phyloP scores from a whole-genome alignment of 2,329 filamentous ascomycete genomes.

The Thelonectria olida region DNA sequence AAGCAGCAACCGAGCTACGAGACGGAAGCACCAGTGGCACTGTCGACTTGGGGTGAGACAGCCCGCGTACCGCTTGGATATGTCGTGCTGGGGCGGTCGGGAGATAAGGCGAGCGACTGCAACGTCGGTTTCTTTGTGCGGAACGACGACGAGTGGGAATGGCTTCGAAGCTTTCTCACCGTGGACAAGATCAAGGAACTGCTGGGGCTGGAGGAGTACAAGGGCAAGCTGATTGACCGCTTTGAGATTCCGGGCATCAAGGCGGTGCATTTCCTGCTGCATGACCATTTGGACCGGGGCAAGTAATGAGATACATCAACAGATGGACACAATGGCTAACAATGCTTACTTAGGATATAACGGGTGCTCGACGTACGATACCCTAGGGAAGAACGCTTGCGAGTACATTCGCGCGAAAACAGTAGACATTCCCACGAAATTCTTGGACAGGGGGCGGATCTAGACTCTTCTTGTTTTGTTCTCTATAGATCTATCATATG shows the following conservation, averaged over 20 bases:
- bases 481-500: neutral
- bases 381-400: constrained; percentile 43
- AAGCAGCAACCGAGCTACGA: constrained; percentile 32
- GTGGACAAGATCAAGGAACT: constrained; percentile 44
- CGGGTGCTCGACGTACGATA: constrained; percentile 29
- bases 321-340: too few relatives aligned
- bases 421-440: constrained; percentile 40
- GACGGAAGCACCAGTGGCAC: constrained; percentile 13
- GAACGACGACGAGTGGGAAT: constrained; percentile 52
- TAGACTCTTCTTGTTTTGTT: constrained; percentile 3
- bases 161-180: constrained; percentile 52
- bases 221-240: constrained; percentile 45
- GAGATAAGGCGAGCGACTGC: constrained; percentile 50
- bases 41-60: constrained; percentile 25
- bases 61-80: constrained; percentile 33
- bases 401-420: constrained; percentile 41
- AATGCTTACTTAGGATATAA: neutral
- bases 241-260: constrained; percentile 34
- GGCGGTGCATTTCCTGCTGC: constrained; percentile 12
- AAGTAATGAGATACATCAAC: too few relatives aligned
- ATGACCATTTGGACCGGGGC: constrained; percentile 4
- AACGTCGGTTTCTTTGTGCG: constrained; percentile 55
- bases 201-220: constrained; percentile 43
- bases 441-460: constrained; percentile 39
- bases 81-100: constrained; percentile 34